Evolutionary conservation across 2,329 filamentous ascomycete genomes (phyloP), one percentile per base, ranked within the genome.

Genomic region (Chrysoporthe puriensis): DNA sequence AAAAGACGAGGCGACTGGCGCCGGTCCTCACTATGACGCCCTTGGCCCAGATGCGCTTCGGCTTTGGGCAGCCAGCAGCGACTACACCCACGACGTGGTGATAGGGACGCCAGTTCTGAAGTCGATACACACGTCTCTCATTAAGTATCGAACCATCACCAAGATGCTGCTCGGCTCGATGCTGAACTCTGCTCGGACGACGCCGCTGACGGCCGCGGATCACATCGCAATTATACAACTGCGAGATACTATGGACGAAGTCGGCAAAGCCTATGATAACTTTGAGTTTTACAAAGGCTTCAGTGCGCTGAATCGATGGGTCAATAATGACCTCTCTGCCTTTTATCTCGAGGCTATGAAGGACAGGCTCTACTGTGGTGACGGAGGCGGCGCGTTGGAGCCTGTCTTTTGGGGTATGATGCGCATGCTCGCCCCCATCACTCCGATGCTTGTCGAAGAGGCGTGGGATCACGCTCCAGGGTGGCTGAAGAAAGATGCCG

Each of bases 271-370:
- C 32, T 94, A 90, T 75, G 79, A 85, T 46, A 86, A 86, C 36
- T 91, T 92, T 75, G 92, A 97, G 75, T 97, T 97, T 78, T 90
- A 93, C 84, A 91, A 89, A 78, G 94, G 86, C 14, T 83, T 94
- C 6, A 88, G 84, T 68, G 80, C 85, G 4, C 84, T 98, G 71
- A 96, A 94, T 78, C 87, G 88, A 70, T 97, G 94, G 90, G 85
- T 97, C 68, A 88, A 89, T 66, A 88, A 85, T 34, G 92, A 97
- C 72, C 85, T 99, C 34, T 97, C 94, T 0, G 91, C 95, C 0
- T 97, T 97, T 78, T 99, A 98, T 77, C 88, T 99, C 67, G 96
- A 99, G 78, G 89, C 92, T 0, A 84, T 94, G 73, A 99, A 99
- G 79, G 96, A 99, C 74, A 86, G 93, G 3, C 83, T 98, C 1